Base-by-base conservation (phyloP, 208 protist genomes). In the Trypanosoma platydactyli region DNA sequence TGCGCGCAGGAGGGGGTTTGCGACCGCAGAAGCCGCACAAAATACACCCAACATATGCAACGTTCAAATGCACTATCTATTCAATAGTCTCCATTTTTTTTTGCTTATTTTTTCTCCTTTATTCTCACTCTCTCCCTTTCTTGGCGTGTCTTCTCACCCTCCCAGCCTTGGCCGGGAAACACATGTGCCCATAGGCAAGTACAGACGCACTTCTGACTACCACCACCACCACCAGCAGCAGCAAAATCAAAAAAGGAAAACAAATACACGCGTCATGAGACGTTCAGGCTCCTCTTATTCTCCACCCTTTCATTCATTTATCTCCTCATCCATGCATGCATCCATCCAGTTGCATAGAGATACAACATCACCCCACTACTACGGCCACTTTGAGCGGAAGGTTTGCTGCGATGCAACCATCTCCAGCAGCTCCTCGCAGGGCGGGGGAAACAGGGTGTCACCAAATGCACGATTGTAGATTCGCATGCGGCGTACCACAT, bases 401-500 rank as follows among this genome's bases (percentile, higher is more conserved):
- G 80, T 88, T 54, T 79, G 45, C 7, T 72, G 59, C 3, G 75
- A 61, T 35, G 56, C 64, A 50, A 64, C 78, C 81, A 94, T 84
- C 24, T 66, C 51, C 62, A 76, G 35, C 52, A 92, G 56, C 48
- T 70, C 70, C 15, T 38, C 52, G 33, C 89, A 92, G 9, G 86
- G 82, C 12, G 48, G 46, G 20, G 86, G 86, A 64, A 89, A 95
- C 27, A 69, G 20, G 11, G 33, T 41, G 42, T 62, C 64, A n/a
- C 73, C 73, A 62, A 91, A 74, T 1, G 84, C 76, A 12, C 64
- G 55, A 38, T 86, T 68, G 48, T 92, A 88, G 48, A 89, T 70
- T 41, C 80, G 33, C 79, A 97, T 89, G 44, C 76, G 72, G 18
- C 79, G 49, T 0, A 95, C 72, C 11, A 97, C 57, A 53, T 71